Evolutionary conservation across 2,329 filamentous ascomycete species (phyloP).

Genomic region (Trichoderma guizhouense): DNA sequence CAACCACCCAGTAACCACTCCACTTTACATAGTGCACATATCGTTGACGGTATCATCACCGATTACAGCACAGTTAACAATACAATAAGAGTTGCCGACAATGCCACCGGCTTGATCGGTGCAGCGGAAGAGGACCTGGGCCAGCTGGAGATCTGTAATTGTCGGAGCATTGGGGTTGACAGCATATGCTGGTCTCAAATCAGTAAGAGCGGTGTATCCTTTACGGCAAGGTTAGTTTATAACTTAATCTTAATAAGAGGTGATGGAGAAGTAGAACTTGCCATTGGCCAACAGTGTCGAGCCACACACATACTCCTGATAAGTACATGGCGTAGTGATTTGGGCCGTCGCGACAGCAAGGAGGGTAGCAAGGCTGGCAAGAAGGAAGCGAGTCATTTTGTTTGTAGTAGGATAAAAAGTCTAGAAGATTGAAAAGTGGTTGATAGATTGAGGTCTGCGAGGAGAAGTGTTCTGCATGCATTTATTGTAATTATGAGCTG

Average conservation of each 20-base stretch:
- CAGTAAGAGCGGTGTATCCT: neutral
- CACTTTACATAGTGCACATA: neutral
- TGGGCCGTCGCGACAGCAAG: neutral
- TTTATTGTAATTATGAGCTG: neutral
- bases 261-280: neutral
- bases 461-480: neutral
- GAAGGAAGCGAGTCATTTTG: neutral
- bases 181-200: neutral
- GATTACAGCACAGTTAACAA: neutral
- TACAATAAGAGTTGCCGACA: neutral
- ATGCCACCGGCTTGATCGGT: neutral
- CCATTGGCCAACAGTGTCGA: neutral
- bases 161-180: neutral
- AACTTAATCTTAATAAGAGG: neutral
- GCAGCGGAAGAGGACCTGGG: neutral
- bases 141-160: neutral
- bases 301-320: neutral
- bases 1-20: neutral
- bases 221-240: neutral
- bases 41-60: neutral
- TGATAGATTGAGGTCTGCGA: neutral
- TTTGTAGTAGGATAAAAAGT: neutral
- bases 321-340: neutral
- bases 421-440: neutral
- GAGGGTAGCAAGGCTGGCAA: neutral